Evolutionary conservation across 202 grass and related monocot species (phyloP).

Genomic region (Carex sylvatica): DNA sequence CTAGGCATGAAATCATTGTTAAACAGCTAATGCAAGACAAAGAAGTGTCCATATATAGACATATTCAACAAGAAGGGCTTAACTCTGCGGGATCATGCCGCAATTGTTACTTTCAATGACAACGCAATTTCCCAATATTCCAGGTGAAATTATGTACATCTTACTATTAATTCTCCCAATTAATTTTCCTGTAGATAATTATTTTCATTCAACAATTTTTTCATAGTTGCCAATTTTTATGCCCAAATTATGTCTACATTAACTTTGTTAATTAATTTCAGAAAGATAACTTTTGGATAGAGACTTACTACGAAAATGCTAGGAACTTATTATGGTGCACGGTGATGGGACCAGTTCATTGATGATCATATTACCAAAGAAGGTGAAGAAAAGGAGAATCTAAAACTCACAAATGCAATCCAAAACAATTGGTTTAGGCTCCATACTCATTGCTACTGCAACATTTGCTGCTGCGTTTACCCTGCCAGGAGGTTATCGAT

Average conservation of each 20-base stretch:
- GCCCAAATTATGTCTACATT: neutral
- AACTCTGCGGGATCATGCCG: slow-evolving; percentile 28
- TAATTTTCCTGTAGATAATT: neutral
- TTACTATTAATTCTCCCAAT: neutral
- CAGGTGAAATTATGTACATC: neutral
- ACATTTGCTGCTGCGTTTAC: slow-evolving; percentile 34
- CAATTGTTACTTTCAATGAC: neutral
- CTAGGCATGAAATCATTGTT: neutral
- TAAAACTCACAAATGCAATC: slow-evolving; percentile 3
- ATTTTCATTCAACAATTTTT: too few relatives aligned
- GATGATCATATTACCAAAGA: neutral
- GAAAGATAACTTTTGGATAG: neutral
- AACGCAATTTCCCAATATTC: neutral
- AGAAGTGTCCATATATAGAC: neutral
- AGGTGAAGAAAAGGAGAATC: neutral
- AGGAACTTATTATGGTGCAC: neutral
- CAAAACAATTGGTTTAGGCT: slow-evolving; percentile 22
- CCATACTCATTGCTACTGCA: slow-evolving; percentile 30
- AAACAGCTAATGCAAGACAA: slow-evolving; percentile 16
- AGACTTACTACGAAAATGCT: neutral
- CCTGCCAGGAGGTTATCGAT: slow-evolving; percentile 29
- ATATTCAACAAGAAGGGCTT: slow-evolving; percentile 26
- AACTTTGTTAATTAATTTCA: neutral
- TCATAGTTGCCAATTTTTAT: neutral
- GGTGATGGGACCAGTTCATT: slow-evolving; percentile 14